Conservation (phyloP, 129 eudicot species). For the Lactuca saligna region DNA sequence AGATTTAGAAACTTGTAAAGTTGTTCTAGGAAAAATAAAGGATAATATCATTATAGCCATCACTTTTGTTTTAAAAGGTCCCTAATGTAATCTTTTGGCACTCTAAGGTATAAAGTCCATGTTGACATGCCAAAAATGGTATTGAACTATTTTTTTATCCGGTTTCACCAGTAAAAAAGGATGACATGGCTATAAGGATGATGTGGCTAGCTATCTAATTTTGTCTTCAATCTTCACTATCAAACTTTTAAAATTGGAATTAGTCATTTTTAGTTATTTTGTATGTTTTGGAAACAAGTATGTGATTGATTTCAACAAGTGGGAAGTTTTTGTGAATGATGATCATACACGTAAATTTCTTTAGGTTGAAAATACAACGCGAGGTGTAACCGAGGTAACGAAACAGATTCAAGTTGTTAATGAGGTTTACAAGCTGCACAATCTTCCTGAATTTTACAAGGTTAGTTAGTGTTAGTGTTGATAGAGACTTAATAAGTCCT, state of each 20-base stretch:
- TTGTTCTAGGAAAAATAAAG: no score
- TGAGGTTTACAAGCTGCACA: constrained; percentile 83
- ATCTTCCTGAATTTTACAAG: constrained; percentile 90
- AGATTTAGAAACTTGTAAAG: no score
- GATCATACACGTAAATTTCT: constrained; percentile 77
- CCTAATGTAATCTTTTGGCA: no score
- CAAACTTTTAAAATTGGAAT: neutral
- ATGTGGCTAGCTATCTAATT: no score
- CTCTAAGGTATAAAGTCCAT: no score
- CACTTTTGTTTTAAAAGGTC: no score
- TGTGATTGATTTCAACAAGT: constrained; percentile 73
- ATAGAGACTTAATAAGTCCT: neutral
- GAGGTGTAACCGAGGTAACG: constrained; percentile 36
- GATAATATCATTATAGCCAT: no score
- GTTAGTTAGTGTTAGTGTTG: constrained; percentile 32
- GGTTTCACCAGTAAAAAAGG: no score
- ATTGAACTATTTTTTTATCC: no score
- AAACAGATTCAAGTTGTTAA: constrained; percentile 86
- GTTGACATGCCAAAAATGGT: no score
- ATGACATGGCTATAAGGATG: no score
- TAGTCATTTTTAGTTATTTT: constrained; percentile 5
- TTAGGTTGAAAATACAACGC: constrained; percentile 57
- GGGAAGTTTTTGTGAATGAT: constrained; percentile 94
- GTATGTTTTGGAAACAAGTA: constrained; percentile 44
- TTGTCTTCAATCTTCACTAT: neutral